A percentile compares a stretch with the other conserved stretches of the same genome.
Conservation (phyloP, 192 early-diverging fungal species). For the Backusella liffmaniae region DNA sequence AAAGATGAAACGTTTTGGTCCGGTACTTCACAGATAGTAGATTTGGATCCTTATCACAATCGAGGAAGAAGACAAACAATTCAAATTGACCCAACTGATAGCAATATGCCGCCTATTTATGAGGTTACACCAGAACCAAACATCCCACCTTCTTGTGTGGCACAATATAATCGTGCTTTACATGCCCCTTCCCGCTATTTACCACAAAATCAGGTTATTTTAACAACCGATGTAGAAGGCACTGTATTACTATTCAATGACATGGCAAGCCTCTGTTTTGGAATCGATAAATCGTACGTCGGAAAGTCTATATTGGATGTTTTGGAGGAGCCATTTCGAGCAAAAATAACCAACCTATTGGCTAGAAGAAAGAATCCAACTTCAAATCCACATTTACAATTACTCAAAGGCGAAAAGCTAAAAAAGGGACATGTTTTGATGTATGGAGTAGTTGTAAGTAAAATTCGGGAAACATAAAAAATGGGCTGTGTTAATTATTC, state of each 20-base stretch:
- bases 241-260: constrained; percentile 59
- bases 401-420: neutral
- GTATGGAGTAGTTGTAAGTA: constrained; percentile 34
- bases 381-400: neutral
- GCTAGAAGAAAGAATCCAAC: neutral
- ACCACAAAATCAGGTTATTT: constrained; percentile 60
- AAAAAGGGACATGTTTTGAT: constrained; percentile 32
- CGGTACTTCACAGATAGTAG: neutral
- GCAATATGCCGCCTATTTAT: neutral
- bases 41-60: neutral
- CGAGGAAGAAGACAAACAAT: neutral
- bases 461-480: neutral
- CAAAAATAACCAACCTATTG: neutral
- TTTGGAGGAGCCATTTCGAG: constrained; percentile 15
- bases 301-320: constrained; percentile 20
- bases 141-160: constrained; percentile 1
- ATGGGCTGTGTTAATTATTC: neutral
- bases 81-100: neutral
- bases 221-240: constrained; percentile 51
- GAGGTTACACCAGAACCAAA: neutral
- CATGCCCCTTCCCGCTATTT: constrained; percentile 56
- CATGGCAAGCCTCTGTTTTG: constrained; percentile 53
- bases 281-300: constrained; percentile 37
- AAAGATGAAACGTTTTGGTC: neutral
- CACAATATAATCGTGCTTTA: constrained; percentile 20